Evolutionary conservation across 2,329 filamentous ascomycete genomes (phyloP).

Genomic region (Fusarium sp.): DNA sequence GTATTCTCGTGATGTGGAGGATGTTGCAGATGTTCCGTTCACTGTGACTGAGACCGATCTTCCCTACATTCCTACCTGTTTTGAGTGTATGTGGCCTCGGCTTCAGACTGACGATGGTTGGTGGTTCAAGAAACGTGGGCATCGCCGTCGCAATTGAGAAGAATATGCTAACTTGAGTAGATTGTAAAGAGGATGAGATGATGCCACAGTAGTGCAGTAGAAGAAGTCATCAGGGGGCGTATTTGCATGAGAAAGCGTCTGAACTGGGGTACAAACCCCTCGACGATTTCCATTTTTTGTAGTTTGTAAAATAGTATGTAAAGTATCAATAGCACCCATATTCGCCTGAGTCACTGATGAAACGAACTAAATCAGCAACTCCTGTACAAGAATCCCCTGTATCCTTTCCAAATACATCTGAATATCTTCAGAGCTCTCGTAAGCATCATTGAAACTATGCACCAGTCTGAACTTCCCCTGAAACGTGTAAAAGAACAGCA

Average conservation of each 20-base stretch:
- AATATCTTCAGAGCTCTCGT: slow-evolving; percentile 20
- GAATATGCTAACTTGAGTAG: neutral
- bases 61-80: neutral
- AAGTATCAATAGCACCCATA: no score
- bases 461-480: slow-evolving; percentile 43
- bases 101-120: neutral
- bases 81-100: neutral
- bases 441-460: slow-evolving; percentile 48
- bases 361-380: no score
- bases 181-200: no score
- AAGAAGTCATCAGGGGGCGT: no score
- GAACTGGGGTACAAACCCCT: no score
- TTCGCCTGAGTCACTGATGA: no score
- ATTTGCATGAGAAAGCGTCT: no score
- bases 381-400: neutral
- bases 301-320: no score
- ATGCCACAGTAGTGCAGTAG: no score
- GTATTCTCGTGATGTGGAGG: neutral
- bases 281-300: no score
- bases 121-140: neutral
- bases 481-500: slow-evolving; percentile 45
- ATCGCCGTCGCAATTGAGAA: neutral
- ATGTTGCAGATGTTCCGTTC: neutral
- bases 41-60: neutral
- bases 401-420: slow-evolving; percentile 18